These are phyloP conservation scores for Xylaria cubensis DNA, from an alignment of 495 filamentous ascomycete genomes.

Conservation along the genomic window DNA sequence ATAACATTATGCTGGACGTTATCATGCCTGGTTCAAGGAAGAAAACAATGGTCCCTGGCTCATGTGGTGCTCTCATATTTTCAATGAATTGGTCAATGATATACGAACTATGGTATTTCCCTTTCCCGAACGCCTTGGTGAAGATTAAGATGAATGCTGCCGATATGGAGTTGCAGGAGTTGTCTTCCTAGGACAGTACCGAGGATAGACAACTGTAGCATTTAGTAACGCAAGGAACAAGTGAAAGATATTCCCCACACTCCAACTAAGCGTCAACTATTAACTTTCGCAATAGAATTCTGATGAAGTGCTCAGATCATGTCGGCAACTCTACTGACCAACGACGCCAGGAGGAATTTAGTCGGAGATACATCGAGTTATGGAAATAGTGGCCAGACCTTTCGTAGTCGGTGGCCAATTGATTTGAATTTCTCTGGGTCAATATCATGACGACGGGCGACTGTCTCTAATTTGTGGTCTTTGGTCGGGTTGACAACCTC, in stretches of 20 bases:
- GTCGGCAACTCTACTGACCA: too few species aligned
- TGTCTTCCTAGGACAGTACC: too few species aligned
- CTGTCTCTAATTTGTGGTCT: constrained; percentile 53
- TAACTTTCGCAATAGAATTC: too few species aligned
- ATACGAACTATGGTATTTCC: background rate
- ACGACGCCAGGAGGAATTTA: too few species aligned
- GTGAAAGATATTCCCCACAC: too few species aligned
- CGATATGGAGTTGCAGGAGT: too few species aligned
- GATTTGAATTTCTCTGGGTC: constrained; percentile 48
- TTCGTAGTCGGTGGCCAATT: constrained; percentile 44
- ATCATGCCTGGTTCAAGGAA: background rate
- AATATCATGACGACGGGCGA: constrained; percentile 54
- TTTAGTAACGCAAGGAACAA: too few species aligned
- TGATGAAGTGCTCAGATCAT: too few species aligned
- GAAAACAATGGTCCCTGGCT: background rate
- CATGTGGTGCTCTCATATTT: background rate
- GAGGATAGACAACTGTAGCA: too few species aligned
- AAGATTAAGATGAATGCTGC: too few species aligned
- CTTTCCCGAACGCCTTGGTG: background rate
- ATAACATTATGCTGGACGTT: background rate
- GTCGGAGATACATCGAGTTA: background rate
- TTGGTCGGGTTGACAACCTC: constrained; percentile 61
- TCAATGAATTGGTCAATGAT: background rate
- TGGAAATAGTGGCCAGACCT: constrained; percentile 52
- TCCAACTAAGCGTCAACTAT: too few species aligned